Conservation (phyloP, 768 basidiomycete species). For the Kwoniella sp. region DNA sequence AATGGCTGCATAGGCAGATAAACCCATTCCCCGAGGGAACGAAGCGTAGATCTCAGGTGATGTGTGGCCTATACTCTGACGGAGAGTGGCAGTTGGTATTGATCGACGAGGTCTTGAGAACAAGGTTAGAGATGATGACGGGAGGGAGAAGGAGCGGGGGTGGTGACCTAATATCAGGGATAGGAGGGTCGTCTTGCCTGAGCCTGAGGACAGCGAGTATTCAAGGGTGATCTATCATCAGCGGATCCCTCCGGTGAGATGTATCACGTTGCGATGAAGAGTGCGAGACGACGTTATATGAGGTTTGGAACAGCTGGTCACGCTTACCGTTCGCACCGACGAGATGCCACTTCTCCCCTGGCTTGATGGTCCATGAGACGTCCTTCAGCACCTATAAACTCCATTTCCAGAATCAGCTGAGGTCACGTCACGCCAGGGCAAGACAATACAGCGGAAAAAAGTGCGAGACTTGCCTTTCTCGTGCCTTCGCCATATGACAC, state of each 20-base stretch:
- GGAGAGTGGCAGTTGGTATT: constrained; percentile 66
- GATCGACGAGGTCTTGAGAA: constrained; percentile 66
- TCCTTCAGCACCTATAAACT: constrained; percentile 67
- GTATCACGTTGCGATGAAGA: too few relatives aligned
- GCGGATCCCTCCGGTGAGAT: too few relatives aligned
- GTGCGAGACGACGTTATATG: too few relatives aligned
- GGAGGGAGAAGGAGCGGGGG: constrained; percentile 83
- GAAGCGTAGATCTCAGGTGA: constrained; percentile 89
- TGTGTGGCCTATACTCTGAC: constrained; percentile 74
- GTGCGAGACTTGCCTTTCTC: constrained; percentile 26
- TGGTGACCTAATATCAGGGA: constrained; percentile 90
- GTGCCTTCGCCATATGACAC: constrained; percentile 71
- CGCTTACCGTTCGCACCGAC: constrained; percentile 78
- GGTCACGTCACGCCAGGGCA: too few relatives aligned
- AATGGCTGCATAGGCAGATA: constrained; percentile 76
- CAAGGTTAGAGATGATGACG: constrained; percentile 62
- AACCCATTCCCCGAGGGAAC: constrained; percentile 71
- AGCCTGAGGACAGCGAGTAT: too few relatives aligned
- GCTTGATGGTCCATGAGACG: constrained; percentile 77
- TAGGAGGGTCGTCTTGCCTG: constrained; percentile 91
- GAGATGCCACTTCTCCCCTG: constrained; percentile 87
- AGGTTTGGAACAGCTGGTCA: neutral
- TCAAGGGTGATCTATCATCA: too few relatives aligned
- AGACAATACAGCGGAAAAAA: too few relatives aligned
- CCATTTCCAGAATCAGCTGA: neutral